Evolutionary conservation across 305 asterid genomes (phyloP).

Genomic region (Solanum aculeatissimum): DNA sequence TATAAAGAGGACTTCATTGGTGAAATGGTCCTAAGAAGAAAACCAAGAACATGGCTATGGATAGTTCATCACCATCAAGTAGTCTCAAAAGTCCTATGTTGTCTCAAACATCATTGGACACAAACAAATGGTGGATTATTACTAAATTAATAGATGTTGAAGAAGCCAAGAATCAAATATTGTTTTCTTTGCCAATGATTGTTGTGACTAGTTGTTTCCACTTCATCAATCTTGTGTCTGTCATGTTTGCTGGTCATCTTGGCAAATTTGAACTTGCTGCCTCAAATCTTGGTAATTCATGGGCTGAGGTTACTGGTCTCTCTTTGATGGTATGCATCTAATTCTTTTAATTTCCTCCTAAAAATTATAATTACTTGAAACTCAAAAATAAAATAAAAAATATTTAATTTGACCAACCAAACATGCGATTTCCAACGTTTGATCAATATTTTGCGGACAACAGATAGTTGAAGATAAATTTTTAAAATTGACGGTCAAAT

Average conservation of each 20-base stretch:
- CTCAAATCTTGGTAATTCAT: conserved; percentile 62
- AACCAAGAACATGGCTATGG: not conserved
- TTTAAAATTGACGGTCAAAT: not conserved
- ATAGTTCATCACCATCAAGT: not conserved
- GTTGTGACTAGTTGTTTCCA: conserved; percentile 39
- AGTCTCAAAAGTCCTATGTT: not conserved
- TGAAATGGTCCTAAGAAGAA: not conserved
- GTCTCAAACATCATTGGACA: not conserved
- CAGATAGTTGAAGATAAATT: not conserved
- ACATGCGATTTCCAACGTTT: not conserved
- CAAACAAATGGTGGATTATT: conserved; percentile 7
- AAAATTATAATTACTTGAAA: no score
- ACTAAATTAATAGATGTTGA: conserved; percentile 30
- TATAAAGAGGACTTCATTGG: not conserved
- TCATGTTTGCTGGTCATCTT: conserved; percentile 83
- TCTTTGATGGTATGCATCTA: conserved; percentile 39
- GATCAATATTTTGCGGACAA: not conserved
- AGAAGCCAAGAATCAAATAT: conserved; percentile 49
- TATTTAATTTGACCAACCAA: not conserved
- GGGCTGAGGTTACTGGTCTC: conserved; percentile 66
- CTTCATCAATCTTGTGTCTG: conserved; percentile 53
- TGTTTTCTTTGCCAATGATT: conserved; percentile 51
- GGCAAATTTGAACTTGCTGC: conserved; percentile 64
- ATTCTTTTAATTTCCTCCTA: not conserved
- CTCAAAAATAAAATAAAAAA: not conserved